These are phyloP conservation scores for Plasmodium relictum DNA, from an alignment of 169 alveolate genomes.

Conservation along the genomic window DNA sequence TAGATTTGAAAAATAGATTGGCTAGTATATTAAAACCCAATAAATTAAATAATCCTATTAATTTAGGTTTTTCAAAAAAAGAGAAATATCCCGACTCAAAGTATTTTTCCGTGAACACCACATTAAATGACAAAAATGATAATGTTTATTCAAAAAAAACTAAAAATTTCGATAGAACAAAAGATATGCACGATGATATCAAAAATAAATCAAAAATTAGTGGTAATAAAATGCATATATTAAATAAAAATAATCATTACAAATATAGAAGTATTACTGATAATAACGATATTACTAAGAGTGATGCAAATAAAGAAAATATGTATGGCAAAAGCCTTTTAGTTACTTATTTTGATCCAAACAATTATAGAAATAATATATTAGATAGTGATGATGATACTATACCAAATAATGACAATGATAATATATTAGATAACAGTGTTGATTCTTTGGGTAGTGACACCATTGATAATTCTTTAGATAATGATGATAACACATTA, in stretches of 20 bases:
- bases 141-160: neutral
- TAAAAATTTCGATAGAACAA: neutral
- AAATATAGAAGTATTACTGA: neutral
- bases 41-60: neutral
- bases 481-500: neutral
- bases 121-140: neutral
- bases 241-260: neutral
- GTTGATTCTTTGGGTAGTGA: neutral
- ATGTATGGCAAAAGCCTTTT: neutral
- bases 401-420: neutral
- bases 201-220: neutral
- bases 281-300: neutral
- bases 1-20: conserved; percentile 11
- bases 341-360: conserved; percentile 1
- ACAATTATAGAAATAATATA: conserved; percentile 3
- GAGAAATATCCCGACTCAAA: neutral
- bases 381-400: neutral
- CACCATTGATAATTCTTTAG: neutral
- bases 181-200: neutral
- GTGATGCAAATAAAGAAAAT: neutral
- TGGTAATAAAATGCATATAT: neutral
- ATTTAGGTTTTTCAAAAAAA: conserved; percentile 1
- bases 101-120: neutral
- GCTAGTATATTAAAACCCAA: neutral
- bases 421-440: neutral